Evolutionary conservation across 2,329 filamentous ascomycete species (phyloP).

Genomic region (Fusarium pseudocircinatum): DNA sequence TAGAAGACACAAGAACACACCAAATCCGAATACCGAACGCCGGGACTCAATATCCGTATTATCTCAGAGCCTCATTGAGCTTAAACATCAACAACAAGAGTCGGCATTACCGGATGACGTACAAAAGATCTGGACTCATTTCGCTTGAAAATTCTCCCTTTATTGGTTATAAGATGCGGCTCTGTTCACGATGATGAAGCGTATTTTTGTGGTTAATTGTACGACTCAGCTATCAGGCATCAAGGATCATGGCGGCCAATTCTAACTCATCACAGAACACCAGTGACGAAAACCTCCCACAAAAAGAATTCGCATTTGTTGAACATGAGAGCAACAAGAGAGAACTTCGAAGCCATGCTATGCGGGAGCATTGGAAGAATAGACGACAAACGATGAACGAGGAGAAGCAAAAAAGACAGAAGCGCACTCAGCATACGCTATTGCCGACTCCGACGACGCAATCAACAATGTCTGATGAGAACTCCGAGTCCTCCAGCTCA

Average conservation of each 20-base stretch:
- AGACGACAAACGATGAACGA: constrained; percentile 31
- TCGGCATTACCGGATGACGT: neutral
- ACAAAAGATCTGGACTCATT: neutral
- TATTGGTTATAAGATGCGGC: neutral
- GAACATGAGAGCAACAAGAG: neutral
- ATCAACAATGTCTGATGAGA: neutral
- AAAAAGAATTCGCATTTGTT: neutral
- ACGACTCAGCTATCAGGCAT: neutral
- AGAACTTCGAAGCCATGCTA: constrained; percentile 47
- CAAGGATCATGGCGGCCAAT: neutral
- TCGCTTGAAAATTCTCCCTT: neutral
- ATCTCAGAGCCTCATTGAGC: neutral
- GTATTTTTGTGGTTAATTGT: neutral
- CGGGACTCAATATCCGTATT: neutral
- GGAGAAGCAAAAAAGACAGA: constrained; percentile 1
- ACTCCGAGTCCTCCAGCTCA: neutral
- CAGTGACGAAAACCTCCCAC: neutral
- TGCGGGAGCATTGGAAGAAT: constrained; percentile 50
- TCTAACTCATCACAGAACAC: neutral
- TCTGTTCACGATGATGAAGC: neutral
- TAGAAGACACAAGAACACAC: neutral
- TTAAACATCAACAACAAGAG: neutral
- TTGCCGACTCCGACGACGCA: neutral
- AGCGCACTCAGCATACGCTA: constrained; percentile 8
- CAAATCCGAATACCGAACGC: neutral